Conservation (phyloP, 495 filamentous ascomycete genomes). For the Letharia columbiana region DNA sequence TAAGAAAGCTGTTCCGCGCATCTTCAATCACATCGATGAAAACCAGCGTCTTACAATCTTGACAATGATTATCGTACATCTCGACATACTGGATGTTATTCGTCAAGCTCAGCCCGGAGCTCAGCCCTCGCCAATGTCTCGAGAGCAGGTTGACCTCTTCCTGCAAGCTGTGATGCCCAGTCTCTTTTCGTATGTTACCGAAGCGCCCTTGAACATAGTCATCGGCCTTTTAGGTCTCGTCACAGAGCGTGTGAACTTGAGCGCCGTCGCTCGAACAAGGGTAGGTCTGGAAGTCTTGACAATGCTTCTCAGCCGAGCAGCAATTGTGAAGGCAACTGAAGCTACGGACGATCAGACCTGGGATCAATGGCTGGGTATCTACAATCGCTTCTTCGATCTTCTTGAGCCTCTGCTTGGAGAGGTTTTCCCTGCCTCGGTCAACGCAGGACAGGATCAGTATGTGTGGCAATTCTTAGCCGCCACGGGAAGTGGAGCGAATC, state of each 20-base stretch:
- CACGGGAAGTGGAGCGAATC: slow-evolving; percentile 82
- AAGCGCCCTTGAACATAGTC: slow-evolving; percentile 82
- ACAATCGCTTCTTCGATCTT: slow-evolving; percentile 77
- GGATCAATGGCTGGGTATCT: slow-evolving; percentile 74
- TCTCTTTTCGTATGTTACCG: slow-evolving; percentile 78
- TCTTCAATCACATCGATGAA: slow-evolving; percentile 86
- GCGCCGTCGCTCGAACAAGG: slow-evolving; percentile 66
- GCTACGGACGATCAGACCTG: slow-evolving; percentile 61
- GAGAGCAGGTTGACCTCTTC: slow-evolving; percentile 90
- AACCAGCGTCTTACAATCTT: slow-evolving; percentile 90
- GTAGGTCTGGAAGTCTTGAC: slow-evolving; percentile 85
- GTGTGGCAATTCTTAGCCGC: slow-evolving; percentile 97
- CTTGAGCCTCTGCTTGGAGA: slow-evolving; percentile 72
- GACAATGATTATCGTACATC: slow-evolving; percentile 90
- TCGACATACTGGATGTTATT: slow-evolving; percentile 87
- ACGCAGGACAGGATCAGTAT: slow-evolving; percentile 78
- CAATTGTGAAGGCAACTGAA: slow-evolving; percentile 76
- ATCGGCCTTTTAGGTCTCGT: slow-evolving; percentile 80
- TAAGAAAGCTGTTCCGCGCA: slow-evolving; percentile 87
- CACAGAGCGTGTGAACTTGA: slow-evolving; percentile 70
- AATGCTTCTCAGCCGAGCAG: slow-evolving; percentile 88
- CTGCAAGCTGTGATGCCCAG: slow-evolving; percentile 78
- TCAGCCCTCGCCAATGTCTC: slow-evolving; percentile 58
- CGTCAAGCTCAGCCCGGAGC: slow-evolving; percentile 65
- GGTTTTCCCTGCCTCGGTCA: slow-evolving; percentile 80